Evolutionary conservation across 345 rosid species (phyloP).

Genomic region (Ceriops decandra): DNA sequence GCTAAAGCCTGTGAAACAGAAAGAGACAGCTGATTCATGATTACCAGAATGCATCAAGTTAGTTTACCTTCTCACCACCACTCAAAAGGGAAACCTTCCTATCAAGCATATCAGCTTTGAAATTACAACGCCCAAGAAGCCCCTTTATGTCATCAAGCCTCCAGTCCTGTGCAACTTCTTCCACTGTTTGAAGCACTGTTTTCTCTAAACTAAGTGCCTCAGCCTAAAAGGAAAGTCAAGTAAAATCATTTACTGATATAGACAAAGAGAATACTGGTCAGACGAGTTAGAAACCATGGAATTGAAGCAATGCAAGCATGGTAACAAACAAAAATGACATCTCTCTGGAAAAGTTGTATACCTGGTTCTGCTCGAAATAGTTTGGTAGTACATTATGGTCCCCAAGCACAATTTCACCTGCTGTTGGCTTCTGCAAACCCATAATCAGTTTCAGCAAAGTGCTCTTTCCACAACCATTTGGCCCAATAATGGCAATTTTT

Average conservation of each 20-base stretch:
- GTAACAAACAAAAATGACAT: not conserved
- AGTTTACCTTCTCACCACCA: constrained; percentile 86
- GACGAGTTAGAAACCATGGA: not conserved
- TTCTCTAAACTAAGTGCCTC: constrained; percentile 92
- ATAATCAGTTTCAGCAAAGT: constrained; percentile 79
- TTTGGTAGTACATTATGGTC: constrained; percentile 93
- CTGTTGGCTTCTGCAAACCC: constrained; percentile 67
- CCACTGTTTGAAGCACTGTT: constrained; percentile 82
- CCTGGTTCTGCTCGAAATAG: constrained; percentile 99
- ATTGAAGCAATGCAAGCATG: not conserved
- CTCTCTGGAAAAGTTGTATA: constrained; percentile 16
- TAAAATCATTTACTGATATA: constrained; percentile 12
- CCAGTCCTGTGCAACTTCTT: constrained; percentile 92
- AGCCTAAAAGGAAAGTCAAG: constrained; percentile 42
- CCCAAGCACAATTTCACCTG: constrained; percentile 74
- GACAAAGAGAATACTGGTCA: not conserved
- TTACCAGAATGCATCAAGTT: not conserved
- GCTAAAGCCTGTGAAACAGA: not conserved
- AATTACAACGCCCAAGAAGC: constrained; percentile 94
- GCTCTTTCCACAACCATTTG: constrained; percentile 95
- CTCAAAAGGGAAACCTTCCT: constrained; percentile 84
- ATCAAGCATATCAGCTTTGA: constrained; percentile 94
- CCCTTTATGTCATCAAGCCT: constrained; percentile 91
- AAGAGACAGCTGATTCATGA: not conserved
- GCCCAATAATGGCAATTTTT: constrained; percentile 86